A percentile compares a stretch with the other conserved stretches of the same genome.
Conservation (phyloP, 805 yeast genomes). For the Ogataea degrootiae region DNA sequence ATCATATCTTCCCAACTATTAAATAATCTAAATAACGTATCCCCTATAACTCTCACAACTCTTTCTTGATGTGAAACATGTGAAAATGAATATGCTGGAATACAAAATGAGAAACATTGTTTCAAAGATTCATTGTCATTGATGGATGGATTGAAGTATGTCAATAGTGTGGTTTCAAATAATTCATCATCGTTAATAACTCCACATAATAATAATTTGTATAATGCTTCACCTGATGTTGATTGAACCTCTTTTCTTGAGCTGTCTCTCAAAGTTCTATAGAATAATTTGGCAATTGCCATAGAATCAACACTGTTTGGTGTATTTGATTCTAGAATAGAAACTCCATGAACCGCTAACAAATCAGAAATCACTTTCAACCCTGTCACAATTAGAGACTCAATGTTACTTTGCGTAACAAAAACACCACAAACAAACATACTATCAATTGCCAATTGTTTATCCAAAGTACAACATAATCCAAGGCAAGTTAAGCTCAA, state of each 20-base stretch:
- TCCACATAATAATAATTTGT: constrained; percentile 76
- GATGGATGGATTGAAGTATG: constrained; percentile 71
- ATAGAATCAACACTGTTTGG: constrained; percentile 57
- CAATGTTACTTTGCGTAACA: constrained; percentile 54
- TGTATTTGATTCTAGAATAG: constrained; percentile 51
- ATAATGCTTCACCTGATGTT: constrained; percentile 78
- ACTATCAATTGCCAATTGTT: constrained; percentile 58
- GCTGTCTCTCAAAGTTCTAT: constrained; percentile 54
- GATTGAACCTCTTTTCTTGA: constrained; percentile 67
- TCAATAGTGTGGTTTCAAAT: constrained; percentile 62
- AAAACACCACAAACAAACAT: constrained; percentile 61
- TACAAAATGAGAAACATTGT: constrained; percentile 80
- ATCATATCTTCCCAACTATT: constrained; percentile 35
- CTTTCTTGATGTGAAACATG: constrained; percentile 66
- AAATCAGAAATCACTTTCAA: constrained; percentile 74
- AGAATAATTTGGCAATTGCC: constrained; percentile 65
- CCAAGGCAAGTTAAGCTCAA: constrained; percentile 76
- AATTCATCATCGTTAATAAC: constrained; percentile 66
- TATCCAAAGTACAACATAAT: constrained; percentile 69
- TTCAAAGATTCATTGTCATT: constrained; percentile 58
- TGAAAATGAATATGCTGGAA: constrained; percentile 84
- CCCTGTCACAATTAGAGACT: constrained; percentile 55
- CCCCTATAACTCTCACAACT: constrained; percentile 59
- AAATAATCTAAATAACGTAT: constrained; percentile 57
- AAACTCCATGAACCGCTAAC: constrained; percentile 68